Percentiles rank a stretch among this genome's conserved stretches.
phyloP scores from a whole-genome alignment of 73 alveolate genomes.

The Paramecium bursaria region DNA sequence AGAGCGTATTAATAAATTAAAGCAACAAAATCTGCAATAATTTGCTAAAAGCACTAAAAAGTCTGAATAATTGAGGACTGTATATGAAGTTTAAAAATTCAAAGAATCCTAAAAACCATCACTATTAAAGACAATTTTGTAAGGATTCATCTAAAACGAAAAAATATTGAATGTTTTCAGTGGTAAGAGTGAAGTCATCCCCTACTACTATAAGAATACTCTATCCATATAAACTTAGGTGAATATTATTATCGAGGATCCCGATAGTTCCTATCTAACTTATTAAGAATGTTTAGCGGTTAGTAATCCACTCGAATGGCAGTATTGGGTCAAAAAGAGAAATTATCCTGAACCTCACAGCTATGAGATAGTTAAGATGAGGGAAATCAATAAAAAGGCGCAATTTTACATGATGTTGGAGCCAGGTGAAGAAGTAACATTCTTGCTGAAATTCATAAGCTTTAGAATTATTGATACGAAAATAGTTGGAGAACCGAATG shows the following conservation, averaged over 20 bases:
- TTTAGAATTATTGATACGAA: constrained; percentile 26
- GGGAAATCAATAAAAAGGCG: constrained; percentile 12
- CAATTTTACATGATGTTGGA: constrained; percentile 29
- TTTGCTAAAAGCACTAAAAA: constrained; percentile 7
- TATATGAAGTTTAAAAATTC: constrained; percentile 39
- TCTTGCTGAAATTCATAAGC: constrained; percentile 30
- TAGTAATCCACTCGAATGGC: constrained; percentile 50
- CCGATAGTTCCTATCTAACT: constrained; percentile 10
- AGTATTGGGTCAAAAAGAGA: constrained; percentile 36
- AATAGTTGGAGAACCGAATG: neutral
- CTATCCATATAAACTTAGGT: neutral
- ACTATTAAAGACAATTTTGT: constrained; percentile 12
- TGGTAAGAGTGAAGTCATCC: constrained; percentile 41
- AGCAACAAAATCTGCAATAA: constrained; percentile 1
- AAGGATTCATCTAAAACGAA: constrained; percentile 32
- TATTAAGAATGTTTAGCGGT: constrained; percentile 22
- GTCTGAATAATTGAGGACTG: neutral
- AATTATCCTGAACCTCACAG: constrained; percentile 46
- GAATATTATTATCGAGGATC: constrained; percentile 28
- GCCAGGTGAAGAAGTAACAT: constrained; percentile 41
- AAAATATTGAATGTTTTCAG: constrained; percentile 22
- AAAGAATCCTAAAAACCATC: constrained; percentile 27
- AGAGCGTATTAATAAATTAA: constrained; percentile 29
- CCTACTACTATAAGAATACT: constrained; percentile 31
- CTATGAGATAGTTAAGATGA: constrained; percentile 28